Evolutionary conservation across 176 grass and related monocot species (phyloP), one percentile per base, ranked within the genome.

Genomic region (maize (Zea mays)): DNA sequence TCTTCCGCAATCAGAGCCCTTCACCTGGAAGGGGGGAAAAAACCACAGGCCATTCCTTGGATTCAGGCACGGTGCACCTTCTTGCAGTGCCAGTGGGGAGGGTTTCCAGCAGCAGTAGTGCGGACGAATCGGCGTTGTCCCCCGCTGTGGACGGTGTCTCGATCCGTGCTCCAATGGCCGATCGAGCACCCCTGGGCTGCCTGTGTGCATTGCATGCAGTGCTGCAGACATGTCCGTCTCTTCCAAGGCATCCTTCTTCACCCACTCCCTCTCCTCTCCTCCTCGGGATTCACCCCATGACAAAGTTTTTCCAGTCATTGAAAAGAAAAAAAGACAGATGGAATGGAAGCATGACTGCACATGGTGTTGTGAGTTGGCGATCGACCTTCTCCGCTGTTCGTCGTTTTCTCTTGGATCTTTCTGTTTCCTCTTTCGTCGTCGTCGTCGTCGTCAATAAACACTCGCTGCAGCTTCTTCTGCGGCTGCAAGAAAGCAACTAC

Each of bases 151-250:
- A 17, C 42, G 67, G 27, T 65, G 65, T 27, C 27, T 27, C 27
- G 57, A 57, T 65, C 58, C 85, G 47, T 82, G 40, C 39, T 82
- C n/a, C 85, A 36, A 82, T 17, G 56, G 54, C 64, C 6, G 12
- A 58, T 20, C 67, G 12, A 58, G 40, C 67, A 0, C 10, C 15
- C 17, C 14, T 11, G 45, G 54, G 75, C 57, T 43, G 14, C 43
- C 12, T 39, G 11, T 19, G n/a, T 19, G 10, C 7, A 56, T 2
- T 73, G 68, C 55, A 20, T 19, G 9, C 7, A 56, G n/a, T 19
- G 10, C 7, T 73, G 60, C 55, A 20, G 78, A 78, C 85, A 83
- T 61, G 74, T 67, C 73, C 75, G 47, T 73, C 51, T n/a, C 80
- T 87, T 73, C 50, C 14, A 67, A 78, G 59, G 62, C 75, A 83